Evolutionary conservation across 108 stramenopile species (phyloP).

Genomic region (Hondaea fermentalgiana): DNA sequence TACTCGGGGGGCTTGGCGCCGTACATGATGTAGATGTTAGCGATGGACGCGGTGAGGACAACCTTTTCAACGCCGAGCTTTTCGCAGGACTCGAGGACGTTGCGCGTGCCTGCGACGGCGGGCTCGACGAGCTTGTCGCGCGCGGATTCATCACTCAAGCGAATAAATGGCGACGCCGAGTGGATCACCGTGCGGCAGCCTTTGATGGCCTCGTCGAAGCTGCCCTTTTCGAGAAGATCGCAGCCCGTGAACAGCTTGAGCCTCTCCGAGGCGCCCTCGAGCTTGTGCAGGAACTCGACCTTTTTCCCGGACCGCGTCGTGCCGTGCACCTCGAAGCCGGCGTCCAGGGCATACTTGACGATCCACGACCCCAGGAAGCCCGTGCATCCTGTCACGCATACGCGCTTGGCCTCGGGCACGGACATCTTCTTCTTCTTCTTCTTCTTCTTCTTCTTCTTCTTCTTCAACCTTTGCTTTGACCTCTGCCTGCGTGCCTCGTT

Average conservation of each 20-base stretch:
- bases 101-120: slow-evolving; percentile 34
- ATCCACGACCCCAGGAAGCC: slow-evolving; percentile 4
- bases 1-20: background rate
- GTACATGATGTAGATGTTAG: background rate
- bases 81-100: slow-evolving; percentile 24
- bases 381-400: background rate
- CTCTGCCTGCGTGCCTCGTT: too few relatives aligned
- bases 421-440: too few relatives aligned
- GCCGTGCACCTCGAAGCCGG: background rate
- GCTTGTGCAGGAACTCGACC: background rate
- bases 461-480: too few relatives aligned
- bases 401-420: background rate
- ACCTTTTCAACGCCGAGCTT: slow-evolving; percentile 6
- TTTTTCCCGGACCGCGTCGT: background rate
- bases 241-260: slow-evolving; percentile 24
- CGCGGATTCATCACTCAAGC: background rate
- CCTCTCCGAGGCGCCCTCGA: slow-evolving; percentile 30
- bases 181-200: slow-evolving; percentile 31
- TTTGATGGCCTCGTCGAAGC: slow-evolving; percentile 26
- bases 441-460: too few relatives aligned
- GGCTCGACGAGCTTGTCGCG: slow-evolving; percentile 32
- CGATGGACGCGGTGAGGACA: background rate
- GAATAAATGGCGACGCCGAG: slow-evolving; percentile 32
- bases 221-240: slow-evolving; percentile 25
- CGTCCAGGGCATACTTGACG: background rate